Evolutionary conservation across 2,329 filamentous ascomycete genomes (phyloP).

Genomic region (Epichloe hybrida): DNA sequence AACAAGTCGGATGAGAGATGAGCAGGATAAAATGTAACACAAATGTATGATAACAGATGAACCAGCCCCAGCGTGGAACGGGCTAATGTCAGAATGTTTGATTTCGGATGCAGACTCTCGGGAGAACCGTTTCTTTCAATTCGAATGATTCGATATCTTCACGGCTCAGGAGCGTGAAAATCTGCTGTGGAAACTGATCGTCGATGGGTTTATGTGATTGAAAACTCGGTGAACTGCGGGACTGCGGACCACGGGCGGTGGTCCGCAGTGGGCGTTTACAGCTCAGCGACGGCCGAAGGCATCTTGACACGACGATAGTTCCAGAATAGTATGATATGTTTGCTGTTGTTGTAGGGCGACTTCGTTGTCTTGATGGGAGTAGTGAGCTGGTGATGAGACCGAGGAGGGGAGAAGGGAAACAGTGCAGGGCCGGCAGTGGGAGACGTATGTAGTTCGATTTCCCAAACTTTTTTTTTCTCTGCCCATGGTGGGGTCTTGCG

Average conservation of each 20-base stretch:
- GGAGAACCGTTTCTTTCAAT: conserved; percentile 13
- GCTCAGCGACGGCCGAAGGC: conserved; percentile 73
- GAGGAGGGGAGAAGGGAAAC: conserved; percentile 15
- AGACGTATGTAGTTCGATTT: conserved; percentile 7
- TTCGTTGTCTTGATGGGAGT: conserved; percentile 46
- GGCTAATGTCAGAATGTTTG: conserved; percentile 18
- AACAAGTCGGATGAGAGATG: neutral
- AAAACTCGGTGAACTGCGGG: conserved; percentile 72
- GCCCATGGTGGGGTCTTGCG: conserved; percentile 10
- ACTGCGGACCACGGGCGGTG: conserved; percentile 51
- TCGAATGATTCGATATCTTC: neutral
- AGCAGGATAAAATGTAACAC: neutral
- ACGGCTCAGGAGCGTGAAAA: conserved; percentile 32
- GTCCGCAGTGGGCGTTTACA: conserved; percentile 83
- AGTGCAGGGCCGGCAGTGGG: conserved; percentile 6
- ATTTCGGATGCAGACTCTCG: conserved; percentile 27
- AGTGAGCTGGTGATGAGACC: conserved; percentile 18
- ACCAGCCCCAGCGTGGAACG: conserved; percentile 17
- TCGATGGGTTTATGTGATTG: conserved; percentile 34
- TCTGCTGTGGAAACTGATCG: conserved; percentile 48
- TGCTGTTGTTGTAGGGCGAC: conserved; percentile 31
- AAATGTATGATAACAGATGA: conserved; percentile 1
- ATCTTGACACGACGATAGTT: conserved; percentile 60
- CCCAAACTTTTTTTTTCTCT: conserved; percentile 12
- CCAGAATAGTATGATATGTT: conserved; percentile 24